Percentiles rank a stretch among this genome's conserved stretches.
These are phyloP conservation scores for Cyclotella distinguenda DNA, from an alignment of 108 stramenopile genomes.

Conservation along the genomic window DNA sequence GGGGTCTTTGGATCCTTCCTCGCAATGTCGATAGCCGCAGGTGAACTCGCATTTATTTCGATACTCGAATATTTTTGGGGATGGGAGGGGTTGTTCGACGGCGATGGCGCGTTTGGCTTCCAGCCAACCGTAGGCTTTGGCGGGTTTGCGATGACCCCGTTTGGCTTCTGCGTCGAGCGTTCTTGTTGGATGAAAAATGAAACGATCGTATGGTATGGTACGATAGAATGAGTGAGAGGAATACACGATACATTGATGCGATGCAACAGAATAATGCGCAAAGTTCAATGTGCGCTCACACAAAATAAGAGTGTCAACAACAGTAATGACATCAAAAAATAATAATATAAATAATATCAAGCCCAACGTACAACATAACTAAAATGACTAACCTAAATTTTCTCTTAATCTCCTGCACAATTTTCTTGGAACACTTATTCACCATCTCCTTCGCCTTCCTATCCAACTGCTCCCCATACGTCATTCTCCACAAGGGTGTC, in stretches of 20 bases:
- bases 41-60: constrained; percentile 94
- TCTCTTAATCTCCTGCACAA: constrained; percentile 62
- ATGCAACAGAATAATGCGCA: background rate
- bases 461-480: constrained; percentile 59
- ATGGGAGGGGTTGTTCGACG: constrained; percentile 52
- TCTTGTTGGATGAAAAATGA: too few species aligned
- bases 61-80: constrained; percentile 57
- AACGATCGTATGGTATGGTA: too few species aligned
- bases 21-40: constrained; percentile 55
- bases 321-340: background rate
- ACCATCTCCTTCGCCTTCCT: constrained; percentile 63
- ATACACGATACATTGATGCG: too few species aligned
- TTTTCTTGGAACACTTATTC: constrained; percentile 61
- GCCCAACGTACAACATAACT: too few species aligned
- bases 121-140: constrained; percentile 54
- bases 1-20: constrained; percentile 1
- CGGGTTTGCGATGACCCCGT: constrained; percentile 28
- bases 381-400: constrained; percentile 48
- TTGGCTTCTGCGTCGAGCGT: constrained; percentile 53
- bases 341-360: constrained; percentile 8
- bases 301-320: background rate
- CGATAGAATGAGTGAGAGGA: too few species aligned
- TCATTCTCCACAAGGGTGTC: constrained; percentile 58
- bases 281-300: background rate
- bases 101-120: constrained; percentile 47